Base-by-base conservation (phyloP, 1,284 basidiomycete genomes). In the Malassezia restricta region DNA sequence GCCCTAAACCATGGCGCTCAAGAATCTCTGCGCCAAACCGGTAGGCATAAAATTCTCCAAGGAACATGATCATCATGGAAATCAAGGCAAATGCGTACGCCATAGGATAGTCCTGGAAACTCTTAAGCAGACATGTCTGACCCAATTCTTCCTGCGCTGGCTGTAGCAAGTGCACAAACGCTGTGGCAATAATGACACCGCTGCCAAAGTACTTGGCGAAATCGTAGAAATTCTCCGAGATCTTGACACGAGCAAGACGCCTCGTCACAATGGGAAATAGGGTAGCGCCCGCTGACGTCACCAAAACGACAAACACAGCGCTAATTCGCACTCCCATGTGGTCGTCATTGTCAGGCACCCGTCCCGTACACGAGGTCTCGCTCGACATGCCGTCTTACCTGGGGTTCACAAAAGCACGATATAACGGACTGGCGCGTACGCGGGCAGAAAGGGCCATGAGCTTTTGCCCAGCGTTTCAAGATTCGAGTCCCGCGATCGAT, bases 191-290 rank as follows among this genome's bases (percentile, higher is more conserved):
- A 51, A 77, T 72, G 56, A 66, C 59, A 47, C 46, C 61, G 7
- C 87, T 89, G 42, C 92, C 92, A 75, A 95, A 95, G 76, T 86
- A 96, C 75, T 92, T 94, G 29, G 86, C 85, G 68, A 92, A 89
- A 52, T 61, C 62, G 60, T 66, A 69, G 24, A 64, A 52, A 8
- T 58, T 40, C 0, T 51, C 56, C 3, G 76, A 75, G 12, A 77
- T 63, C 2, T 51, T 38, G 15, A 76, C 43, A 0, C 57, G 42
- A 0, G 62, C 56, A 3, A 81, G 78, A 43, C 82, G 77, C 49
- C 76, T 79, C 3, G 87, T 80, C 24, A 91, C 65, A 45, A 95
- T 79, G 7, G 91, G 92, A 69, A 92, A 86, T 39, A 88, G 76
- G 0, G 89, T 83, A 12, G 86, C 87, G 9, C 75, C 61, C n/a